phyloP scores from a whole-genome alignment of 75 land plant genomes.

The Picea glauca region DNA sequence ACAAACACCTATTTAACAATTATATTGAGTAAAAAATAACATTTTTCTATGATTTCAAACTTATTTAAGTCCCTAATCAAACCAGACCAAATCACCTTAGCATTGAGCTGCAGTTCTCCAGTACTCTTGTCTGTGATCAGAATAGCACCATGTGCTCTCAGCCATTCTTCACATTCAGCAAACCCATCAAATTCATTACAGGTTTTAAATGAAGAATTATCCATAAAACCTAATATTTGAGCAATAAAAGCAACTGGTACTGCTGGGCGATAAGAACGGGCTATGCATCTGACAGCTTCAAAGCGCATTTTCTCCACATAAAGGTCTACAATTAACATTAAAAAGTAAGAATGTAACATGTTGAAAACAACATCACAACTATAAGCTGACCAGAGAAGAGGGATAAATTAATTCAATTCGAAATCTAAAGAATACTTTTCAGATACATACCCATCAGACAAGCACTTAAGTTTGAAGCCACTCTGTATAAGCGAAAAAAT shows the following conservation, averaged over 20 bases:
- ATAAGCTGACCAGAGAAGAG: constrained; percentile 5
- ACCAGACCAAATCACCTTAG: constrained; percentile 60
- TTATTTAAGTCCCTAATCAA: not conserved
- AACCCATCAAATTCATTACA: constrained; percentile 40
- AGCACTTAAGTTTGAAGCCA: constrained; percentile 81
- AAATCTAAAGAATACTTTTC: not conserved
- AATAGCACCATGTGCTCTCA: constrained; percentile 83
- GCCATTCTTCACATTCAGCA: constrained; percentile 95
- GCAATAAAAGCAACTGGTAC: constrained; percentile 72
- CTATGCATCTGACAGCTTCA: constrained; percentile 85
- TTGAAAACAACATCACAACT: not conserved
- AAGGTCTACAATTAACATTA: constrained; percentile 48
- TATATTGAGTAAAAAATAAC: not conserved
- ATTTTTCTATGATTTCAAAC: not conserved
- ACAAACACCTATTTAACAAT: not conserved
- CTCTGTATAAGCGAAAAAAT: constrained; percentile 82
- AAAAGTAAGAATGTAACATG: not conserved
- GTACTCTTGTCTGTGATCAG: constrained; percentile 41
- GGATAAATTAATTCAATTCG: not conserved
- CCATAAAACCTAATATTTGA: constrained; percentile 61
- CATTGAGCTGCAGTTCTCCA: constrained; percentile 70
- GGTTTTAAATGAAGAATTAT: constrained; percentile 6
- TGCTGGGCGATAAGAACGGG: constrained; percentile 90
- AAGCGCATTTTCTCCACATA: constrained; percentile 93
- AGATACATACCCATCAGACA: constrained; percentile 77